Conservation (phyloP, 2,329 filamentous ascomycete species). For the Trichoderma semiorbis region DNA sequence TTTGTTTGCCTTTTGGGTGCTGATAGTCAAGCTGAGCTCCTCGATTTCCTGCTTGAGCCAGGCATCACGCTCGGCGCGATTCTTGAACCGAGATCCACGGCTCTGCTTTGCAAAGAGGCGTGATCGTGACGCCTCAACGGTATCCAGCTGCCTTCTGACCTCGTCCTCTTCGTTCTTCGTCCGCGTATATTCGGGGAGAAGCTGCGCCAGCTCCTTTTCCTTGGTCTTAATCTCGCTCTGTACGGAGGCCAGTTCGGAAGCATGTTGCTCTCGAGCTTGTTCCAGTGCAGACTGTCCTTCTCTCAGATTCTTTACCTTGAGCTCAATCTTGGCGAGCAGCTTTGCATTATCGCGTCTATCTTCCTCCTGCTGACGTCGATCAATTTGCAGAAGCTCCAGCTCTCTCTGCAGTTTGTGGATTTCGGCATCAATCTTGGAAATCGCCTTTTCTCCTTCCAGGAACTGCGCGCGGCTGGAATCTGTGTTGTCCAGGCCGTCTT, state of each 20-base stretch:
- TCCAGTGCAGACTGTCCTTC: conserved; percentile 79
- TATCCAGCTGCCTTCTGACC: conserved; percentile 67
- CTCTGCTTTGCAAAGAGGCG: conserved; percentile 90
- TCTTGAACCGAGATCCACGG: conserved; percentile 80
- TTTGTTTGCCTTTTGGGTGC: conserved; percentile 77
- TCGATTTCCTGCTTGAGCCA: conserved; percentile 78
- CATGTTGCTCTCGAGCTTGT: conserved; percentile 66
- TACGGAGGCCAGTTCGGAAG: conserved; percentile 68
- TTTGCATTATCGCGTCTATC: conserved; percentile 82
- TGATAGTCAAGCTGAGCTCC: conserved; percentile 72
- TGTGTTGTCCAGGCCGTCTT: conserved; percentile 78
- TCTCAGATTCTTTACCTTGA: conserved; percentile 77
- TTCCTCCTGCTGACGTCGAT: conserved; percentile 82
- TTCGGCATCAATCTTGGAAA: conserved; percentile 71
- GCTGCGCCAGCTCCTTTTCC: conserved; percentile 68
- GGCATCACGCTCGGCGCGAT: conserved; percentile 81
- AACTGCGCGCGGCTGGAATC: conserved; percentile 78
- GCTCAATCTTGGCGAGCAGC: conserved; percentile 76
- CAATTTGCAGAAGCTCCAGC: conserved; percentile 78
- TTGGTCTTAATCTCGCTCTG: conserved; percentile 70
- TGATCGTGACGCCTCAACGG: conserved; percentile 70
- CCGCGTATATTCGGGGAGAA: conserved; percentile 74
- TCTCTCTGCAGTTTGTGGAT: conserved; percentile 78
- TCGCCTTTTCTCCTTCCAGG: conserved; percentile 72
- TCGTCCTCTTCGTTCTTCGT: conserved; percentile 70